Evolutionary conservation across 306 rosid genomes (phyloP).

Genomic region (Gynostemma pentaphyllum): DNA sequence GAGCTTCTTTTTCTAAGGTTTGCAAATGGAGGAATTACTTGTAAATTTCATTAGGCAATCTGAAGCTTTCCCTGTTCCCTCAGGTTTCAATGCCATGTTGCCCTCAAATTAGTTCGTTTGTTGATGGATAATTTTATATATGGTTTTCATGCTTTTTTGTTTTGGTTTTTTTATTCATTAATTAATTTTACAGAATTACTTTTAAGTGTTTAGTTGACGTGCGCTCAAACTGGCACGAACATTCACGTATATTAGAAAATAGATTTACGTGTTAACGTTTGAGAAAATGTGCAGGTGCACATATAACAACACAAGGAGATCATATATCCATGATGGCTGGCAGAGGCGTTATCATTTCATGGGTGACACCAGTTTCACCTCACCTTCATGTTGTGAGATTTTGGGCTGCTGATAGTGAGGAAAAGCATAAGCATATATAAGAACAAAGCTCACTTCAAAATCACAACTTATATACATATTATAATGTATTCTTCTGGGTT

Average conservation of each 20-base stretch:
- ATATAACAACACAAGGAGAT: constrained; percentile 22
- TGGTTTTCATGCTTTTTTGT: too few species aligned
- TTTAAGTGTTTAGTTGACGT: too few species aligned
- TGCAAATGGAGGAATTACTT: constrained; percentile 11
- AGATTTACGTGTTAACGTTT: too few species aligned
- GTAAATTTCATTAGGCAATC: background rate
- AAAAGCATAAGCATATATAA: background rate
- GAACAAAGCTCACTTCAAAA: background rate
- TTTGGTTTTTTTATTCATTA: too few species aligned
- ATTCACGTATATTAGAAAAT: too few species aligned
- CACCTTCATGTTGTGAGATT: constrained; percentile 1
- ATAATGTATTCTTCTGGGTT: constrained; percentile 10
- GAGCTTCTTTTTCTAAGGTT: background rate
- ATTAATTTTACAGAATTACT: background rate
- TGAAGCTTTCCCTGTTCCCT: background rate
- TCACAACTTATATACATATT: constrained; percentile 3
- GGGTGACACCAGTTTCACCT: constrained; percentile 15
- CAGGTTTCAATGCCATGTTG: constrained; percentile 2
- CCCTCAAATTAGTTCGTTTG: too few species aligned
- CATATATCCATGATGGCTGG: too few species aligned
- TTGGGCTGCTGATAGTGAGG: background rate
- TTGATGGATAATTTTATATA: too few species aligned
- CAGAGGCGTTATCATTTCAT: constrained; percentile 10
- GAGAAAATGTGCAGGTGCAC: constrained; percentile 10
- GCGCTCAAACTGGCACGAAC: too few species aligned